These are phyloP conservation scores for Mortierella sp. DNA, from an alignment of 371 early-diverging fungal genomes.

Conservation along the genomic window DNA sequence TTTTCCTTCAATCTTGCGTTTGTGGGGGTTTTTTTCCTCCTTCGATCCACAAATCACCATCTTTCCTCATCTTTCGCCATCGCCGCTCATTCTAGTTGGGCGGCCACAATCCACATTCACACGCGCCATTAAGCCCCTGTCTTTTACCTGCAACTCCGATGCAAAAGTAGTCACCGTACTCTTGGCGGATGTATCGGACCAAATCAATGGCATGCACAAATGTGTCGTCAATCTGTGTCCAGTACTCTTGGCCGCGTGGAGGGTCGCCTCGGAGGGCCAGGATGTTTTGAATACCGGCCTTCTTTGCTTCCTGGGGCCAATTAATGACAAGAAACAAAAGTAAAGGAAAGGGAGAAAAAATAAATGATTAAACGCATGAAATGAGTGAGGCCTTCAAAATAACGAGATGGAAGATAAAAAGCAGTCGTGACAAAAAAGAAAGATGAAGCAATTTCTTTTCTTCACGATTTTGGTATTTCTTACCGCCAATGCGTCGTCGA, in stretches of 20 bases:
- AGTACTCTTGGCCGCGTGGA: constrained; percentile 86
- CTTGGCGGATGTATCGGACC: constrained; percentile 88
- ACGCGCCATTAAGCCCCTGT: not conserved
- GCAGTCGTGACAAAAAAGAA: not conserved
- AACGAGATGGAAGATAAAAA: constrained; percentile 1
- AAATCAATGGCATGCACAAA: constrained; percentile 92
- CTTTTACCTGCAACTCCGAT: constrained; percentile 90
- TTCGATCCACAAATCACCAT: not conserved
- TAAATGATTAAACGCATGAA: not conserved
- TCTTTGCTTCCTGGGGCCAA: constrained; percentile 76
- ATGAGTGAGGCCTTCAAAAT: too few species aligned
- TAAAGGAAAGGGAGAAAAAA: not conserved
- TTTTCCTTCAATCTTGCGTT: too few species aligned
- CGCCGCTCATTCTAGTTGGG: not conserved
- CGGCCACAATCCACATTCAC: not conserved
- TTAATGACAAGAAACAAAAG: not conserved
- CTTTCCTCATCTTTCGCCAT: constrained; percentile 33
- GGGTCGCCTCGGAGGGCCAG: constrained; percentile 93
- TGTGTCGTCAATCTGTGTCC: constrained; percentile 82
- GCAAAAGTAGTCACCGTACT: constrained; percentile 94
- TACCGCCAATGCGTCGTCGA: constrained; percentile 85
- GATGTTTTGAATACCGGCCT: constrained; percentile 92
- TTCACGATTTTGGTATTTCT: not conserved
- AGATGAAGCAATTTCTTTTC: not conserved
- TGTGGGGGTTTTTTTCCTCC: too few species aligned